phyloP scores from a whole-genome alignment of 139 green algal genomes.

The Coccomyxa sp. region DNA sequence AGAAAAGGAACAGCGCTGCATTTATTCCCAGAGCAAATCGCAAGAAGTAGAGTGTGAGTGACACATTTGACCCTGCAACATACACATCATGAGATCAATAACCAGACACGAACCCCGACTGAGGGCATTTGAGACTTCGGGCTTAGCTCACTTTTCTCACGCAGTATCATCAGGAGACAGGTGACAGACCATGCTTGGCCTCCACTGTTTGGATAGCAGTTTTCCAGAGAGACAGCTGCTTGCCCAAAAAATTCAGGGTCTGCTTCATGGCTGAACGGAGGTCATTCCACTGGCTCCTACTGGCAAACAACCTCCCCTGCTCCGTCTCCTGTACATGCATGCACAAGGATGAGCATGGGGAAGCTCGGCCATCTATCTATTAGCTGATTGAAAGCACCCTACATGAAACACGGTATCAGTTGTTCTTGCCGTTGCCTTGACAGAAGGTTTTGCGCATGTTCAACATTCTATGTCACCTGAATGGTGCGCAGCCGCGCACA shows the following conservation, averaged over 20 bases:
- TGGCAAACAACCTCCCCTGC: constrained; percentile 7
- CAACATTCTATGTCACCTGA: not conserved
- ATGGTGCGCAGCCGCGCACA: constrained; percentile 10
- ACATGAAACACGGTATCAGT: too few relatives aligned
- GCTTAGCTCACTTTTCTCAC: too few relatives aligned
- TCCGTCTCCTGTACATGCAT: constrained; percentile 1
- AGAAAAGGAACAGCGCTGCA: constrained; percentile 17
- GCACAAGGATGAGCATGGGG: too few relatives aligned
- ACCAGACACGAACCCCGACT: too few relatives aligned
- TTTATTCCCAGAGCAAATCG: constrained; percentile 30
- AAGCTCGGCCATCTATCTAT: too few relatives aligned
- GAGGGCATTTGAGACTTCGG: too few relatives aligned
- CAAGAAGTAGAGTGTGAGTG: constrained; percentile 33
- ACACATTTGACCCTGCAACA: constrained; percentile 32
- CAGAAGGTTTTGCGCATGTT: too few relatives aligned
- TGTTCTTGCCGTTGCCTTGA: too few relatives aligned
- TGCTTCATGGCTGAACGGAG: not conserved
- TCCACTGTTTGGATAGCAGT: constrained; percentile 20
- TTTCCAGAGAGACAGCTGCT: constrained; percentile 12
- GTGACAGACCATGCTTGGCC: constrained; percentile 18
- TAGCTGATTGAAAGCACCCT: too few relatives aligned
- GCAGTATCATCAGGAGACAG: not conserved
- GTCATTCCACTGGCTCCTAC: constrained; percentile 12
- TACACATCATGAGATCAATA: too few relatives aligned
- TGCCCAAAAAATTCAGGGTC: not conserved